Evolutionary conservation across 192 early-diverging fungal genomes (phyloP), one percentile per base, ranked within the genome.

Genomic region (Paraglomus occultum): DNA sequence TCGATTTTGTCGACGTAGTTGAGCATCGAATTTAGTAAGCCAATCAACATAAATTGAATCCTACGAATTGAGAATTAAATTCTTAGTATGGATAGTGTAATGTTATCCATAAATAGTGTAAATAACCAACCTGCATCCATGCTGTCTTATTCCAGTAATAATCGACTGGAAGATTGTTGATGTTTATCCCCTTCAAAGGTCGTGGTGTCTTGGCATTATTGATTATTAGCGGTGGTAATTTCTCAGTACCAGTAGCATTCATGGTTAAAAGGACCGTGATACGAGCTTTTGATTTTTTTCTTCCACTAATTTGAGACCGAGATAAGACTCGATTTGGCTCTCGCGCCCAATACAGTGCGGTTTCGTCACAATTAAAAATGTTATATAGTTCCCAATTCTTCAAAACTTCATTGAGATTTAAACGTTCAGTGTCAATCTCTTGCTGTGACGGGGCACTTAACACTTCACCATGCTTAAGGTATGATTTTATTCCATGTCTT

Each of bases 361-460:
- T 68, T 68, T 68, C 7, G 39, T 68, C 66, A 51, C 40, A 43
- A 68, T 68, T 68, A 22, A 58, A 68, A 58, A 68, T 42, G 54
- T 68, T 52, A 38, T 58, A 38, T 54, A 68, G 46, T 10, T 1
- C 17, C 7, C 53, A 68, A 54, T 31, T 8, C 14, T 51, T 54
- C 40, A 54, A 18, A 11, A 68, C 8, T 53, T n/a, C n/a, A n/a
- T n/a, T n/a, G n/a, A n/a, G n/a, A n/a, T 6, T 38, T 57, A 22
- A 9, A 8, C 54, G 9, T 38, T 38, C 23, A 39, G 23, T 57
- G 12, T 57, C n/a, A n/a, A n/a, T n/a, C n/a, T n/a, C n/a, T n/a
- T n/a, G n/a, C n/a, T n/a, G n/a, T n/a, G 53, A 51, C 31, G 66
- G 50, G 1, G 38, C 50, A 68, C 66, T 68, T 23, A 53, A 53